Percentiles rank a stretch among this genome's conserved stretches.
Conservation (phyloP, 805 yeast genomes). For the Metschnikowia lochheadii region DNA sequence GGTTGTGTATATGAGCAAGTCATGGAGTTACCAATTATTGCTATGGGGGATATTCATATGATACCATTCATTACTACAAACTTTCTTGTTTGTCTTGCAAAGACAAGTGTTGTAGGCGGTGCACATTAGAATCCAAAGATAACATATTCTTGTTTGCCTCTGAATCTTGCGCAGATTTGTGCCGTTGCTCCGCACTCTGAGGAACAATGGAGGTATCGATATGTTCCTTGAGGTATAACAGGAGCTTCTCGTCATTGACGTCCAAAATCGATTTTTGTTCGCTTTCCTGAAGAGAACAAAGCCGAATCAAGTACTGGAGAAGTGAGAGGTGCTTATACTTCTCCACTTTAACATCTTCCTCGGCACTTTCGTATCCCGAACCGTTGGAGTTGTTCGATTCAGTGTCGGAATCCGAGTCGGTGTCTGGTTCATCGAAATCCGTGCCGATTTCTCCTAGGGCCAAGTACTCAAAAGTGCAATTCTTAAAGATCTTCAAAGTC, state of each 20-base stretch:
- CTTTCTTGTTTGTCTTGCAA: slow-evolving; percentile 10
- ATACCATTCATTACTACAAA: not conserved
- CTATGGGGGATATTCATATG: not conserved
- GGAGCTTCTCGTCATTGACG: slow-evolving; percentile 62
- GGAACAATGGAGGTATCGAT: slow-evolving; percentile 22
- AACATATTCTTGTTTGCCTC: slow-evolving; percentile 17
- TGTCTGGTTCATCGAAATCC: slow-evolving; percentile 13
- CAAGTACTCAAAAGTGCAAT: slow-evolving; percentile 17
- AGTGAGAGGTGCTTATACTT: slow-evolving; percentile 45
- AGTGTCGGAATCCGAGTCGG: slow-evolving; percentile 19
- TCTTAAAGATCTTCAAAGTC: slow-evolving; percentile 45
- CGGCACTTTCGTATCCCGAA: slow-evolving; percentile 8
- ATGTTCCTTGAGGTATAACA: slow-evolving; percentile 60
- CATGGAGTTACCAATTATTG: not conserved
- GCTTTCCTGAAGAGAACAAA: slow-evolving; percentile 55
- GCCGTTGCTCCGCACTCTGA: slow-evolving; percentile 13
- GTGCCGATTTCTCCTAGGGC: slow-evolving; percentile 20
- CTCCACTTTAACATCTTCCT: slow-evolving; percentile 4
- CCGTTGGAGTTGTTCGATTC: slow-evolving; percentile 20
- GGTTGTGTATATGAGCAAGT: not conserved
- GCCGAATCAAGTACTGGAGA: slow-evolving; percentile 59
- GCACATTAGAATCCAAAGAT: slow-evolving; percentile 30
- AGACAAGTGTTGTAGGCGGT: slow-evolving; percentile 29
- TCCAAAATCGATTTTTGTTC: slow-evolving; percentile 52
- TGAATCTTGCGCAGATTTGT: slow-evolving; percentile 7